These are phyloP conservation scores for Syzygium aromaticum DNA, from an alignment of 345 rosid genomes.

Conservation along the genomic window DNA sequence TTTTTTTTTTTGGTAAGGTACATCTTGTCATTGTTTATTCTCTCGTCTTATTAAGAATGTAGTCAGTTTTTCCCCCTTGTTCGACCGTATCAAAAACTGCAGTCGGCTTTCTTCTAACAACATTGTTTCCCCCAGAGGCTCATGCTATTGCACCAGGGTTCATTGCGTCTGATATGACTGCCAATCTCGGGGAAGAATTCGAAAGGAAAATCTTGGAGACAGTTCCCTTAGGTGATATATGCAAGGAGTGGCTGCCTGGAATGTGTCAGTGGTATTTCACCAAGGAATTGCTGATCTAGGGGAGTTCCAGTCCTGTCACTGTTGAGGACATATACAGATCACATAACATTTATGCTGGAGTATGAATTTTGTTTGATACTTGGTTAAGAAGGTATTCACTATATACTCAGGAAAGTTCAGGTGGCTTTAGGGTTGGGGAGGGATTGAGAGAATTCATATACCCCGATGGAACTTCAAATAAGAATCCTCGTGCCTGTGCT, in stretches of 20 bases:
- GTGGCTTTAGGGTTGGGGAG: neutral
- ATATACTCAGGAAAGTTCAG: neutral
- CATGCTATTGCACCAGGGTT: slow-evolving; percentile 92
- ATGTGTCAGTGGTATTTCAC: neutral
- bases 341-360: neutral
- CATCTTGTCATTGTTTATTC: neutral
- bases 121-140: slow-evolving; percentile 30
- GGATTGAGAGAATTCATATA: neutral
- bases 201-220: slow-evolving; percentile 83
- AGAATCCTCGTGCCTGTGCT: neutral
- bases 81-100: neutral
- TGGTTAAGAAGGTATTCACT: neutral
- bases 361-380: neutral
- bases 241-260: neutral
- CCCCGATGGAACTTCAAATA: neutral
- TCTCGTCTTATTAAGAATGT: neutral
- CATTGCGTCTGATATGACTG: slow-evolving; percentile 92
- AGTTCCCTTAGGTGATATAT: slow-evolving; percentile 66
- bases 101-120: neutral
- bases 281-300: neutral
- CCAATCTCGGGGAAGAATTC: slow-evolving; percentile 82
- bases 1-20: too few species aligned
- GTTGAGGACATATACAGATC: neutral
- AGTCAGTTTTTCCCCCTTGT: neutral
- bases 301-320: neutral